These are phyloP conservation scores for Scheffersomyces parashehatae DNA, from an alignment of 1,139 yeast genomes.

Conservation along the genomic window DNA sequence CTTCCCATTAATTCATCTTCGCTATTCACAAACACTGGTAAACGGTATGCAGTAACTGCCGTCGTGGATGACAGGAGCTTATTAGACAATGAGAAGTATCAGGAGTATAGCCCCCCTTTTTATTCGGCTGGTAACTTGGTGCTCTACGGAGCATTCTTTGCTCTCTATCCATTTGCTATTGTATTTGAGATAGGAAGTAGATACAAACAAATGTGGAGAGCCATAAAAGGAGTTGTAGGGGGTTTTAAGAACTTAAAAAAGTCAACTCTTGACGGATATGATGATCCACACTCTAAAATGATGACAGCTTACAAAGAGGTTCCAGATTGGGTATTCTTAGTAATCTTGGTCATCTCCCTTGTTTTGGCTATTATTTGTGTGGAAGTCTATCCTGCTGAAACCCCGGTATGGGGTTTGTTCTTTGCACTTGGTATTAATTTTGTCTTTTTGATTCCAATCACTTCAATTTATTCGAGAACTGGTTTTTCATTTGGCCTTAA, in stretches of 20 bases:
- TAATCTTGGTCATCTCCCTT: constrained; percentile 13
- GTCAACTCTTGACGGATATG: constrained; percentile 14
- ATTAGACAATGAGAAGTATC: constrained; percentile 16
- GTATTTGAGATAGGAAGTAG: constrained; percentile 10
- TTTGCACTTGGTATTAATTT: constrained; percentile 22
- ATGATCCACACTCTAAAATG: constrained; percentile 16
- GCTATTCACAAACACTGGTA: constrained; percentile 16
- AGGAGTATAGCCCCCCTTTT: constrained; percentile 40
- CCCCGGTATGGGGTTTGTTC: constrained; percentile 24
- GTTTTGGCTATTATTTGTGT: constrained; percentile 17
- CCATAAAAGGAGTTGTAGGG: constrained; percentile 5
- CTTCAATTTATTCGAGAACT: constrained; percentile 15
- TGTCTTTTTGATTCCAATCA: constrained; percentile 20
- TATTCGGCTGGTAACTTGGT: constrained; percentile 33
- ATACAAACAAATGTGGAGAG: constrained; percentile 7
- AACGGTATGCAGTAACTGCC: constrained; percentile 10
- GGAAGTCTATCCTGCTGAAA: constrained; percentile 17
- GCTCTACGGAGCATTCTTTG: constrained; percentile 16
- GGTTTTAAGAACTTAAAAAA: constrained; percentile 7
- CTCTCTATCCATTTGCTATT: constrained; percentile 16
- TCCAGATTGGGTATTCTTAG: constrained; percentile 16
- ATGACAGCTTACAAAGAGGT: constrained; percentile 18
- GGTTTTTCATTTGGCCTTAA: constrained; percentile 20
- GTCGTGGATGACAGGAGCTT: constrained; percentile 11
- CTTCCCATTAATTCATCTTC: constrained; percentile 16